A percentile compares a stretch with the other conserved stretches of the same genome.
phyloP scores from a whole-genome alignment of 345 rosid species.

The Dipteronia sinensis region DNA sequence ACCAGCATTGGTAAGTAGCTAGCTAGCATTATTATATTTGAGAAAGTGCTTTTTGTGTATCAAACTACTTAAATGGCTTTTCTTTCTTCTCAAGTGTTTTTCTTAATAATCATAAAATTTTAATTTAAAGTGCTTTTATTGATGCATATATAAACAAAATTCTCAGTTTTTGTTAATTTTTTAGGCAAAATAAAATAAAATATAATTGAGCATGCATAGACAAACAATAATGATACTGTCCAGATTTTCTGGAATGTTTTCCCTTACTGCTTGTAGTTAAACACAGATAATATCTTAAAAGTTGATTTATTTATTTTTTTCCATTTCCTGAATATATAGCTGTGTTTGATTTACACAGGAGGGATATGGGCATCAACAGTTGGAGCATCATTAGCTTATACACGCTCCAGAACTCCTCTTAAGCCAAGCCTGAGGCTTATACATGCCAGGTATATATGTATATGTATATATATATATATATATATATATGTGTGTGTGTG shows the following conservation, averaged over 20 bases:
- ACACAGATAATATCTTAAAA: no score
- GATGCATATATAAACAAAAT: background rate
- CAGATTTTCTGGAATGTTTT: no score
- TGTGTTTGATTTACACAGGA: slow-evolving; percentile 34
- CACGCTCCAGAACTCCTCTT: slow-evolving; percentile 45
- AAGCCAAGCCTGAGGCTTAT: slow-evolving; percentile 74
- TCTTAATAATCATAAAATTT: background rate
- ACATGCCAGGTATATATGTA: slow-evolving; percentile 62
- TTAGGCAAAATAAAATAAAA: no score
- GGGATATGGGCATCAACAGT: slow-evolving; percentile 65
- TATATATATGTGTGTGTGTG: no score
- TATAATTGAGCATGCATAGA: background rate
- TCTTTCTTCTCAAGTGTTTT: no score
- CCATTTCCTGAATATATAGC: no score
- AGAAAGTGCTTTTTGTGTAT: background rate
- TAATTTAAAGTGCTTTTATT: background rate
- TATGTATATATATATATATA: no score
- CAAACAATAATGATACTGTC: no score
- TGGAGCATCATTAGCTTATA: slow-evolving; percentile 64
- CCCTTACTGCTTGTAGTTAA: no score
- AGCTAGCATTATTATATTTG: background rate
- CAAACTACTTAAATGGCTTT: background rate
- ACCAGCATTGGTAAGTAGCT: slow-evolving; percentile 51
- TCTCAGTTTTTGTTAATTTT: no score
- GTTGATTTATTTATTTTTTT: no score